phyloP scores from a whole-genome alignment of 2,329 filamentous ascomycete genomes.

The Lecanicillium sp. region DNA sequence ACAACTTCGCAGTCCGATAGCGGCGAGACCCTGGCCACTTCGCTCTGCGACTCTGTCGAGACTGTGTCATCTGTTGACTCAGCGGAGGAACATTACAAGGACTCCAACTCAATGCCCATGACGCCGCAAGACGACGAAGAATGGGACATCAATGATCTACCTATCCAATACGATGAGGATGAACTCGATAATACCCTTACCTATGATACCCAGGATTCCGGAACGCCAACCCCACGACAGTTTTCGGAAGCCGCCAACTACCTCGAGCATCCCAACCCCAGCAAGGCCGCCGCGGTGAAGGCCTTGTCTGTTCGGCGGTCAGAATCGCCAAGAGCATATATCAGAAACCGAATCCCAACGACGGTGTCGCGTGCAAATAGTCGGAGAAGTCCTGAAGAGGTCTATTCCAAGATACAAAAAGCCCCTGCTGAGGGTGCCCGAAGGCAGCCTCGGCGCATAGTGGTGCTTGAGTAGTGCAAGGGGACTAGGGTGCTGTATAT shows the following conservation, averaged over 20 bases:
- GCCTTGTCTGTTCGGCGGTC: constrained; percentile 29
- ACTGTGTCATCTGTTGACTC: constrained; percentile 29
- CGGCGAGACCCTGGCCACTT: constrained; percentile 37
- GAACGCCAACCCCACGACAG: constrained; percentile 39
- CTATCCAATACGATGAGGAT: constrained; percentile 35
- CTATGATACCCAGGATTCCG: constrained; percentile 33
- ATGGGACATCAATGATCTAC: constrained; percentile 31
- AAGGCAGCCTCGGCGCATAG: constrained; percentile 36
- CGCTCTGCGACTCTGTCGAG: constrained; percentile 41
- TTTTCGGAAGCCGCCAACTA: constrained; percentile 30
- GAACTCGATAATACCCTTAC: constrained; percentile 28
- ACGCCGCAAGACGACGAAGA: constrained; percentile 23
- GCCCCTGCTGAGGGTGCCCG: constrained; percentile 34
- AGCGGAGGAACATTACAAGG: constrained; percentile 25
- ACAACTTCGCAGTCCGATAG: constrained; percentile 42
- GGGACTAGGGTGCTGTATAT: constrained; percentile 33
- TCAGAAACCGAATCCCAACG: constrained; percentile 24
- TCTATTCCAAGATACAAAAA: constrained; percentile 44
- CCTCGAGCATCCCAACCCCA: constrained; percentile 29
- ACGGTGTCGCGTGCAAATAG: constrained; percentile 23
- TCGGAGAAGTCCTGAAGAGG: constrained; percentile 42
- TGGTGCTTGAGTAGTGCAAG: constrained; percentile 34
- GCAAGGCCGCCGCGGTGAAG: constrained; percentile 23
- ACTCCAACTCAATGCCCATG: constrained; percentile 15
- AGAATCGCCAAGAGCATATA: constrained; percentile 30